phyloP scores from a whole-genome alignment of 1,139 yeast species.

The Geotrichum aggregatum region DNA sequence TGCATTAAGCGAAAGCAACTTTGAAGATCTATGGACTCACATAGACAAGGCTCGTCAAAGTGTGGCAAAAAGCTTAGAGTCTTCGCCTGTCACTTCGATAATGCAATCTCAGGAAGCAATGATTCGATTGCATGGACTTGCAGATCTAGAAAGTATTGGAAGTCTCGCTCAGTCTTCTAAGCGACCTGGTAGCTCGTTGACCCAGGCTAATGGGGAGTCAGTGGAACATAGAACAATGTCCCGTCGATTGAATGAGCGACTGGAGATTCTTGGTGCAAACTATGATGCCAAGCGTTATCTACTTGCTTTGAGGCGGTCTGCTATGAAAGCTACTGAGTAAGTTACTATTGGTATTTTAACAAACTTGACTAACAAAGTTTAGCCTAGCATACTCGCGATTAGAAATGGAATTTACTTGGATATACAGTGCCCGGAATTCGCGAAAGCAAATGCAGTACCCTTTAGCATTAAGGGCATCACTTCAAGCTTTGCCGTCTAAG shows the following conservation, averaged over 20 bases:
- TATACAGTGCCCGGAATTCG: conserved; percentile 62
- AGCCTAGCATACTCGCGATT: conserved; percentile 39
- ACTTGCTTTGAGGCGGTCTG: conserved; percentile 43
- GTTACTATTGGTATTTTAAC: conserved; percentile 1
- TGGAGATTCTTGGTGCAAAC: conserved; percentile 37
- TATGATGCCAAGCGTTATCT: conserved; percentile 39
- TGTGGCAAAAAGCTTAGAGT: conserved; percentile 59
- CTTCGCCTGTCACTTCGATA: conserved; percentile 59
- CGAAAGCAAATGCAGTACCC: conserved; percentile 67
- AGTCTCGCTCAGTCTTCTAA: conserved; percentile 24
- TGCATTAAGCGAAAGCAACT: conserved; percentile 41
- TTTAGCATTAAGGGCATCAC: conserved; percentile 66
- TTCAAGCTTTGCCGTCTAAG: conserved; percentile 56
- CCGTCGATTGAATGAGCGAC: conserved; percentile 34
- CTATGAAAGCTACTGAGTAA: conserved; percentile 38
- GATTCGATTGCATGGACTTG: conserved; percentile 65
- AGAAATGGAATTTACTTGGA: conserved; percentile 51
- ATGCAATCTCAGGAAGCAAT: conserved; percentile 54
- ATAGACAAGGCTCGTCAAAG: conserved; percentile 51
- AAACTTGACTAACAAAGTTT: conserved; percentile 30
- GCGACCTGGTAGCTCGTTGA: conserved; percentile 21
- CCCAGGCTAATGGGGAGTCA: conserved; percentile 21
- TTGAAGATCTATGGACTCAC: conserved; percentile 39
- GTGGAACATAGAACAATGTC: conserved; percentile 29
- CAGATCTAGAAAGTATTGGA: conserved; percentile 50